Evolutionary conservation across 139 green algal genomes (phyloP), one percentile per base, ranked within the genome.

Genomic region (Raphidocelis subcapitata): DNA sequence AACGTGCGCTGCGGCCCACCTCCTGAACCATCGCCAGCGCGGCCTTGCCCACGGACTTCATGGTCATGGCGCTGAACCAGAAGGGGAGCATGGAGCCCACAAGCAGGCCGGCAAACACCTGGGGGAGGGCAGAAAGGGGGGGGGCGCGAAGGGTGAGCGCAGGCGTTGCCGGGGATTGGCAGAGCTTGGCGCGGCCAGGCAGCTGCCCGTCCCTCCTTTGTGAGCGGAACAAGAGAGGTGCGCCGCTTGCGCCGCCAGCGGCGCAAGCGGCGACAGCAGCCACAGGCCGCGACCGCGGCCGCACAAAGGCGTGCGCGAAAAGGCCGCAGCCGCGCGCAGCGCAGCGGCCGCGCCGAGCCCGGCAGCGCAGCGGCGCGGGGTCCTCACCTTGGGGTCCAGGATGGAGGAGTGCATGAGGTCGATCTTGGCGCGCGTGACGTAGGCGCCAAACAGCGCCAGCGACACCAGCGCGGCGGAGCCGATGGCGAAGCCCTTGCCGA

Each of bases 41-140:
- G 23, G 94, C 94, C 88, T 97, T 95, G 84, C 94, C 94, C 60
- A 98, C 94, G 21, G 68, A 89, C 89, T 98, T 98, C 94, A 98
- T 98, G 74, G 94, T 98, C 92, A 98, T 97, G 75, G 92, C 92
- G 74, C 79, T 92, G 92, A 98, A 98, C 94, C 94, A 98, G 90
- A 95, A 98, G 41, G 94, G 94, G 23, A 98, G 89, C 94, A 98
- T 98, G 62, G 92, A 89, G 68, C 94, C 94, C 20, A 98, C 82
- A 68, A 98, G 89, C 78, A 98, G 88, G 72, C 93, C 93, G 26
- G 87, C 72, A 72, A 98, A 98, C 57, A 97, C 85, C 83, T 92
- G 79, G 41, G 41, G 8, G 8, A 20, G 12, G 41, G 41, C 12
- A n/a, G n/a, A n/a, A n/a, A n/a, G n/a, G n/a, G n/a, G n/a, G n/a